Percentiles rank a stretch among this genome's conserved stretches.
phyloP scores from a whole-genome alignment of 164 flowering plant species.

The Macadamia integrifolia region DNA sequence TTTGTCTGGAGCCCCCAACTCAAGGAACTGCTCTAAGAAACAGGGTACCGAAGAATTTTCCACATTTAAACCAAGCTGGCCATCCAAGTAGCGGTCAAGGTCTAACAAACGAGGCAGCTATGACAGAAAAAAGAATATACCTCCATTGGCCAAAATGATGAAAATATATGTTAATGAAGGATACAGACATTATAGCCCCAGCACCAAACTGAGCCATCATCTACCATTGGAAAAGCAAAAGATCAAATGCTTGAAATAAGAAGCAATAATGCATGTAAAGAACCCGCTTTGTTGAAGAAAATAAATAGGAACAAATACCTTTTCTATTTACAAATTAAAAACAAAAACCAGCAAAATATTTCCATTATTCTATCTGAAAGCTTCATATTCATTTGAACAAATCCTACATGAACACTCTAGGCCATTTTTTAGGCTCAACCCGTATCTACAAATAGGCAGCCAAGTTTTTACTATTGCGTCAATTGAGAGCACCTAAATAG shows the following conservation, averaged over 20 bases:
- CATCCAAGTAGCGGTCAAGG: conserved; percentile 66
- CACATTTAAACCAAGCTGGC: conserved; percentile 69
- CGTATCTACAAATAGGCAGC: no score
- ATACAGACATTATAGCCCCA: conserved; percentile 95
- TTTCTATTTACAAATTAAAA: no score
- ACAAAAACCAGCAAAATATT: background rate
- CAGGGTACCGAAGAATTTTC: conserved; percentile 52
- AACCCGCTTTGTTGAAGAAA: background rate
- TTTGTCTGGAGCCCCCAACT: conserved; percentile 37
- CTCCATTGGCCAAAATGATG: background rate
- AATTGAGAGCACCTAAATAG: no score
- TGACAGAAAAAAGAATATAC: background rate
- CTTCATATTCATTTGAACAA: background rate
- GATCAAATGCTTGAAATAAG: background rate
- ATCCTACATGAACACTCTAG: background rate
- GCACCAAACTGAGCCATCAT: conserved; percentile 91
- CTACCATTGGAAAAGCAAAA: conserved; percentile 36
- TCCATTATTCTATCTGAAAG: background rate
- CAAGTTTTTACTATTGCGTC: no score
- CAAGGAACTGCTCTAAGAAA: conserved; percentile 47
- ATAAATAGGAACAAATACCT: no score
- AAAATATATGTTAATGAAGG: conserved; percentile 30
- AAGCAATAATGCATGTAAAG: background rate
- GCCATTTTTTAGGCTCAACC: no score
- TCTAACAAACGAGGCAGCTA: conserved; percentile 9